A percentile compares a stretch with the other conserved stretches of the same genome.
These are phyloP conservation scores for Microstegium vimineum DNA, from an alignment of 176 grass and related monocot species.

Conservation along the genomic window DNA sequence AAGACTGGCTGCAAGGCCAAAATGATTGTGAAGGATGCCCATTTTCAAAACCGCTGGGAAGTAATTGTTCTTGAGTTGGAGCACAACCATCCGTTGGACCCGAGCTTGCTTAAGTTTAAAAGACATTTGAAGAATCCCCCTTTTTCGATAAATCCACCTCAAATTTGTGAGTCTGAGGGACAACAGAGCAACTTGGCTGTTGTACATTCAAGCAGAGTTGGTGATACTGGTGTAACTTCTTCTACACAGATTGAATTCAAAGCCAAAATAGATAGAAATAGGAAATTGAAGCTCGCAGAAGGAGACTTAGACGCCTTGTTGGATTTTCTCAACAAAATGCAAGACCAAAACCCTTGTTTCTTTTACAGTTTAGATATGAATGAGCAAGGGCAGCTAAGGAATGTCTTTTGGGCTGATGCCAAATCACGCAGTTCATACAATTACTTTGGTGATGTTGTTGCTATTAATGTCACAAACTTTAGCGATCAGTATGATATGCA, in stretches of 20 bases:
- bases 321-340: conserved; percentile 67
- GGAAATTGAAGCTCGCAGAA: conserved; percentile 63
- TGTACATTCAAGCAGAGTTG: conserved; percentile 20
- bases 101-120: conserved; percentile 62
- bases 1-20: conserved; percentile 89
- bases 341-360: conserved; percentile 70
- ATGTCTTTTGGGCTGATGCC: conserved; percentile 80
- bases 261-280: conserved; percentile 54
- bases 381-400: conserved; percentile 79
- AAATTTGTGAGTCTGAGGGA: conserved; percentile 28
- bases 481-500: conserved; percentile 57
- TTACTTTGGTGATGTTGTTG: conserved; percentile 75
- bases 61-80: conserved; percentile 75
- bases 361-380: conserved; percentile 79
- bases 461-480: conserved; percentile 62
- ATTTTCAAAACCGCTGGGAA: conserved; percentile 84
- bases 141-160: conserved; percentile 46
- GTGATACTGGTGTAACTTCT: conserved; percentile 27
- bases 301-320: conserved; percentile 72
- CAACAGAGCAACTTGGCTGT: conserved; percentile 24
- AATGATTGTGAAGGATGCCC: conserved; percentile 85
- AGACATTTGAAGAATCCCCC: conserved; percentile 60
- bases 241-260: conserved; percentile 43
- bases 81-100: conserved; percentile 79
- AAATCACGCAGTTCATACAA: conserved; percentile 68